Evolutionary conservation across 2,329 filamentous ascomycete genomes (phyloP).

Genomic region (Arthrinium puccinioides): DNA sequence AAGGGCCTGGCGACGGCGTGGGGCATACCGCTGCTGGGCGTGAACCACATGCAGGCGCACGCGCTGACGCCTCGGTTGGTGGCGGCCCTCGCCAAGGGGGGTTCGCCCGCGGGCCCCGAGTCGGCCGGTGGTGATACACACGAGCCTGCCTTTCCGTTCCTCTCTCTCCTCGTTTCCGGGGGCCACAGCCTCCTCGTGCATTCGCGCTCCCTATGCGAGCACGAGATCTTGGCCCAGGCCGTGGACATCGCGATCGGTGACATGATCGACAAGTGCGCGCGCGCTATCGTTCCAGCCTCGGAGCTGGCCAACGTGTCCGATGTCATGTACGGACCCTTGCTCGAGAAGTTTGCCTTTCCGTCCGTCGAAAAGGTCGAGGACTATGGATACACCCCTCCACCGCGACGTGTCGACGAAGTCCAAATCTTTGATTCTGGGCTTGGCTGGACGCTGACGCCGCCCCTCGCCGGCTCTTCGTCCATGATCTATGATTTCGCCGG

Average conservation of each 20-base stretch:
- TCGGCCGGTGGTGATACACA: constrained; percentile 2
- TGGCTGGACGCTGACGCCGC: constrained; percentile 61
- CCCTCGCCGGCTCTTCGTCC: constrained; percentile 49
- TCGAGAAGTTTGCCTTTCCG: constrained; percentile 76
- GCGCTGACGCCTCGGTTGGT: constrained; percentile 79
- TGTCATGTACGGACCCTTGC: constrained; percentile 72
- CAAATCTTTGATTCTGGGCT: constrained; percentile 29
- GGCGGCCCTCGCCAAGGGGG: constrained; percentile 40
- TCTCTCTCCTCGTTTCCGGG: constrained; percentile 83
- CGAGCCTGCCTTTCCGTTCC: constrained; percentile 66
- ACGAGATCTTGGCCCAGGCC: constrained; percentile 66
- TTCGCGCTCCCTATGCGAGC: constrained; percentile 59
- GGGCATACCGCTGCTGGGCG: constrained; percentile 73
- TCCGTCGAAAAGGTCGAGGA: constrained; percentile 22
- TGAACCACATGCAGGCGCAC: constrained; percentile 98
- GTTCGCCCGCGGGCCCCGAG: neutral
- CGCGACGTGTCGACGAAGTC: constrained; percentile 51
- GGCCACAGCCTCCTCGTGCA: constrained; percentile 85
- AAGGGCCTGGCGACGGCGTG: constrained; percentile 83
- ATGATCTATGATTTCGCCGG: constrained; percentile 71
- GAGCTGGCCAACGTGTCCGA: constrained; percentile 46
- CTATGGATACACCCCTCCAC: constrained; percentile 50
- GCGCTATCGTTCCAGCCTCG: constrained; percentile 61
- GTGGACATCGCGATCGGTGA: constrained; percentile 85
- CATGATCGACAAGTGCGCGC: constrained; percentile 79